Conservation (phyloP, 768 basidiomycete genomes). For the Lyophyllum shimeji region DNA sequence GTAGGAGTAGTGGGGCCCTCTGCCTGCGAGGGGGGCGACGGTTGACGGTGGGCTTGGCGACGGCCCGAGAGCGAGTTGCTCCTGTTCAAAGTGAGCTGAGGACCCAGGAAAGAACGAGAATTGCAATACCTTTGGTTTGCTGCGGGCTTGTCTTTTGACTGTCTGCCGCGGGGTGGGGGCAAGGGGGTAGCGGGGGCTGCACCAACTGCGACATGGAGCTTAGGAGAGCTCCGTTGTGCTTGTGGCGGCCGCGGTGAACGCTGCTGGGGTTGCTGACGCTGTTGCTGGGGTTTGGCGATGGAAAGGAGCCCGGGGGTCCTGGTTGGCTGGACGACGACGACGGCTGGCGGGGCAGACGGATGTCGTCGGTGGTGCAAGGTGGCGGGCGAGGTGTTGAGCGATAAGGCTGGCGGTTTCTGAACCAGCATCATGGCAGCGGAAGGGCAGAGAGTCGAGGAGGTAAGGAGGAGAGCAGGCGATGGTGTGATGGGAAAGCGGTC, state of each 20-base stretch:
- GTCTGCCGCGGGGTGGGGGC: slow-evolving; percentile 28
- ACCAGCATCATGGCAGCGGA: slow-evolving; percentile 42
- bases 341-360: slow-evolving; percentile 67
- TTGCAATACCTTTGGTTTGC: slow-evolving; percentile 19
- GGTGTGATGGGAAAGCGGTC: slow-evolving; percentile 16
- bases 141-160: slow-evolving; percentile 26
- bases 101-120: not conserved
- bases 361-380: slow-evolving; percentile 53
- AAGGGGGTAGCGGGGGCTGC: slow-evolving; percentile 30
- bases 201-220: slow-evolving; percentile 23
- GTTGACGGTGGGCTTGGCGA: slow-evolving; percentile 55
- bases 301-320: slow-evolving; percentile 72
- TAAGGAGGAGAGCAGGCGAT: slow-evolving; percentile 17
- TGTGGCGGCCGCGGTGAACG: slow-evolving; percentile 22
- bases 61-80: slow-evolving; percentile 19
- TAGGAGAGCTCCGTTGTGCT: slow-evolving; percentile 29
- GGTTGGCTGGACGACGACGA: slow-evolving; percentile 69
- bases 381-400: slow-evolving; percentile 25
- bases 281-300: slow-evolving; percentile 49
- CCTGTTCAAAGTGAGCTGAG: not conserved
- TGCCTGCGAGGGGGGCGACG: slow-evolving; percentile 75
- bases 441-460: slow-evolving; percentile 15
- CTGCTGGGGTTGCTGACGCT: slow-evolving; percentile 34
- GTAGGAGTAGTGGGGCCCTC: slow-evolving; percentile 51
- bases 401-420: slow-evolving; percentile 40